Percentiles rank a stretch among this genome's conserved stretches.
Evolutionary conservation across 345 rosid genomes (phyloP).

Genomic region (Citrus maxima): DNA sequence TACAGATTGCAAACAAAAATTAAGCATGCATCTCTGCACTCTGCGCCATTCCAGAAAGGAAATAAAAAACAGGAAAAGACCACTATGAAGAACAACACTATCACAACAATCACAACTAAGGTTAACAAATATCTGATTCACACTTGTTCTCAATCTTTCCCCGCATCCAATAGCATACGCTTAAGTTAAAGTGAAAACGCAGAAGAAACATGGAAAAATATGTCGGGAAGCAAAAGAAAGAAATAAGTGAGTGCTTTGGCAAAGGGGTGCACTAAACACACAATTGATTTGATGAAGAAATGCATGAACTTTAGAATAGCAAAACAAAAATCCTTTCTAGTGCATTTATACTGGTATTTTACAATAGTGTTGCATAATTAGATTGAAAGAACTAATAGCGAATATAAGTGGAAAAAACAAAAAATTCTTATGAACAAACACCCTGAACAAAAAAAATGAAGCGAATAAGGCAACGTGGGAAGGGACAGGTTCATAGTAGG

Average conservation of each 20-base stretch:
- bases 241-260: not conserved
- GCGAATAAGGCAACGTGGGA: not conserved
- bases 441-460: not conserved
- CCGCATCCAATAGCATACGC: not conserved
- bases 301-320: not conserved
- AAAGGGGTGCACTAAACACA: not conserved
- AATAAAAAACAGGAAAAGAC: not conserved
- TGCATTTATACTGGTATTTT: not conserved
- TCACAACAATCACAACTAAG: not conserved
- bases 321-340: not conserved
- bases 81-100: not conserved
- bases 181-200: not conserved
- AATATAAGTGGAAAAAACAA: not conserved
- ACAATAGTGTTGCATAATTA: not conserved
- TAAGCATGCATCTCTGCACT: not conserved
- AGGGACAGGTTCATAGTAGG: not conserved
- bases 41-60: not conserved
- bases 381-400: not conserved
- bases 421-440: not conserved
- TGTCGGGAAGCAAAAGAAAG: not conserved
- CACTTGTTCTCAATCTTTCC: not conserved
- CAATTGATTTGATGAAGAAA: not conserved
- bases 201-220: not conserved
- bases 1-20: not conserved
- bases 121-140: not conserved